Percentiles rank a stretch among this genome's conserved stretches.
These are phyloP conservation scores for Paraconiothyrium brasiliense DNA, from an alignment of 2,329 filamentous ascomycete genomes.

Conservation along the genomic window DNA sequence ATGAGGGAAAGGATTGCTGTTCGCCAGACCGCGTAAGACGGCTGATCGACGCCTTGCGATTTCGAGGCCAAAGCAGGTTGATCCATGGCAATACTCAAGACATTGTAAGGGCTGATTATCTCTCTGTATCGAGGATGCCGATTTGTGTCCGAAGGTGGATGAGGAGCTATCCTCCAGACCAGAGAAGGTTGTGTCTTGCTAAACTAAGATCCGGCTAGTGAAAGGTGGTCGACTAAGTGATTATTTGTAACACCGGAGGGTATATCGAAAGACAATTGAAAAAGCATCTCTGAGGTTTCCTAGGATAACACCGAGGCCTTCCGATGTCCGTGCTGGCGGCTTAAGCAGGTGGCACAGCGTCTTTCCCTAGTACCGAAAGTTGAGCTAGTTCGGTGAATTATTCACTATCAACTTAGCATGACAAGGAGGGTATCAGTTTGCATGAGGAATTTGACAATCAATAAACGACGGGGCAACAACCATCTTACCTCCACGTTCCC, in stretches of 20 bases:
- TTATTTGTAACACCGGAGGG: conserved; percentile 40
- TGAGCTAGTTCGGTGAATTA: conserved; percentile 32
- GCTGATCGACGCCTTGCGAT: conserved; percentile 42
- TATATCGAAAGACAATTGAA: conserved; percentile 32
- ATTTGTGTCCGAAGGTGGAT: conserved; percentile 4
- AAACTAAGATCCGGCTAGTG: conserved; percentile 20
- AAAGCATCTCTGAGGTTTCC: conserved; percentile 33
- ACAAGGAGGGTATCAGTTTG: conserved; percentile 42
- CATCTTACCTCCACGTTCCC: conserved; percentile 33
- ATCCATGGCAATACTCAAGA: conserved; percentile 29
- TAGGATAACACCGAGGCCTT: conserved; percentile 33
- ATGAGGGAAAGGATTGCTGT: conserved; percentile 23
- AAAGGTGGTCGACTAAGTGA: conserved; percentile 20
- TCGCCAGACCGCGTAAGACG: conserved; percentile 28
- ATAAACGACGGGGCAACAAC: conserved; percentile 38
- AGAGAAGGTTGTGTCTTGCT: conserved; percentile 23
- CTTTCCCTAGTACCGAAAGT: conserved; percentile 36
- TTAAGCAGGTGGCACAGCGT: conserved; percentile 42
- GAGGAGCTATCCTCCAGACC: conserved; percentile 12
- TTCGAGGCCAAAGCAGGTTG: conserved; percentile 28
- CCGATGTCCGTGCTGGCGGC: conserved; percentile 42
- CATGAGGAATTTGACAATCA: conserved; percentile 40
- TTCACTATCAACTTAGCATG: conserved; percentile 42
- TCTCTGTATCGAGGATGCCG: conserved; percentile 18
- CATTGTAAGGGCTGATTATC: conserved; percentile 17